Conservation (phyloP, 1,284 basidiomycete genomes). For the Megacollybia platyphylla region DNA sequence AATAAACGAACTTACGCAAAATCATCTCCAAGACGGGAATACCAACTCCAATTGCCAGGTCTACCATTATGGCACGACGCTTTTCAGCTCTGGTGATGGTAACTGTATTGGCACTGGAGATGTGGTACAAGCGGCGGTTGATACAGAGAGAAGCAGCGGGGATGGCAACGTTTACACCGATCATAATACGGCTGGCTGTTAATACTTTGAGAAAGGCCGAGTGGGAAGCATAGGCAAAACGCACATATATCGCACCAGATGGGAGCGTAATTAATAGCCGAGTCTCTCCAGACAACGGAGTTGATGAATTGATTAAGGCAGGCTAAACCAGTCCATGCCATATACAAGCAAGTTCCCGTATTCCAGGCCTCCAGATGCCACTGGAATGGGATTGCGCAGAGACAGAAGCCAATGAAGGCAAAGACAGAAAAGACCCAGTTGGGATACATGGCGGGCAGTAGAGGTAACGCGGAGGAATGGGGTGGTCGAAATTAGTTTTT, state of each 20-base stretch:
- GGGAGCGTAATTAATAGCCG: conserved; percentile 39
- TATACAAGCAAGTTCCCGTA: conserved; percentile 49
- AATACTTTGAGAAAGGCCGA: background rate
- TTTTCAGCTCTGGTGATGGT: conserved; percentile 21
- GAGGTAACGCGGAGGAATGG: background rate
- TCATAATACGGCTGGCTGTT: conserved; percentile 23
- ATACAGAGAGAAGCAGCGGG: conserved; percentile 29
- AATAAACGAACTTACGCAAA: conserved; percentile 22
- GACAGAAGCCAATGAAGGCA: conserved; percentile 33
- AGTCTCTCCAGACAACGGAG: conserved; percentile 52
- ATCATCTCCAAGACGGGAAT: conserved; percentile 27
- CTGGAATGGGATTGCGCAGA: conserved; percentile 37
- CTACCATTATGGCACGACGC: conserved; percentile 24
- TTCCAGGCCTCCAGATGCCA: conserved; percentile 51
- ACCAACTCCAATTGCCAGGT: conserved; percentile 28
- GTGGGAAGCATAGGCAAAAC: conserved; percentile 11
- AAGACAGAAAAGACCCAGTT: conserved; percentile 17
- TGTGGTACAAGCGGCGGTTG: conserved; percentile 31
- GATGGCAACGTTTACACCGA: conserved; percentile 23
- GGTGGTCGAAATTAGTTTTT: background rate
- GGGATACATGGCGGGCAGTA: background rate
- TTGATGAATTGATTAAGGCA: conserved; percentile 52
- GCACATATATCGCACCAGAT: conserved; percentile 71
- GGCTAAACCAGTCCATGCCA: conserved; percentile 44
- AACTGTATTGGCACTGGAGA: conserved; percentile 20